Evolutionary conservation across 768 basidiomycete genomes (phyloP).

Genomic region (Flagelloscypha sp.): DNA sequence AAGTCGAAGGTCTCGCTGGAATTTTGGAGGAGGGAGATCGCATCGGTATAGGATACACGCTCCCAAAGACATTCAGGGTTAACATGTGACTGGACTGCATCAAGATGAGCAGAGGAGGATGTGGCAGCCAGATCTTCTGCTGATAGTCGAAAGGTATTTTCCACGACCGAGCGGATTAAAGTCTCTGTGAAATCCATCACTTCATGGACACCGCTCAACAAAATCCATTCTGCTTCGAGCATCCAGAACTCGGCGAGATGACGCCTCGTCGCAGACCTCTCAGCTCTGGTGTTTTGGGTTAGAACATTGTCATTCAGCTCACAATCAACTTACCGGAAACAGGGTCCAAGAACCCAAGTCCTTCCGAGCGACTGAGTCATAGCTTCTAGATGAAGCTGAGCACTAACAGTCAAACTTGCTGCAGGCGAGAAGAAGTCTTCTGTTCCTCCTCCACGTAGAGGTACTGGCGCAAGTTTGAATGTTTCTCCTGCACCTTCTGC

Average conservation of each 20-base stretch:
- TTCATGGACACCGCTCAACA: slow-evolving; percentile 35
- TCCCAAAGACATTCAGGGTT: slow-evolving; percentile 41
- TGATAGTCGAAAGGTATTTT: too few species aligned
- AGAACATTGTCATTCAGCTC: too few species aligned
- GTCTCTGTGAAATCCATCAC: too few species aligned
- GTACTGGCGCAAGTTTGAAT: slow-evolving; percentile 55
- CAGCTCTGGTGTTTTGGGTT: too few species aligned
- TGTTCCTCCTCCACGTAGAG: slow-evolving; percentile 7
- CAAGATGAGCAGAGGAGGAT: too few species aligned
- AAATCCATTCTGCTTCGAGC: slow-evolving; percentile 93
- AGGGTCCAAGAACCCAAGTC: slow-evolving; percentile 87
- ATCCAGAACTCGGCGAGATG: slow-evolving; percentile 99
- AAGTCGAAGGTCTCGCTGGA: slow-evolving; percentile 36
- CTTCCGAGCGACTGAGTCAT: slow-evolving; percentile 69
- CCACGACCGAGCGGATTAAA: too few species aligned
- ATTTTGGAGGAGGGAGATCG: slow-evolving; percentile 48
- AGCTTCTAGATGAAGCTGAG: slow-evolving; percentile 92
- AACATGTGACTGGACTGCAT: too few species aligned
- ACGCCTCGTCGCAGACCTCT: slow-evolving; percentile 78
- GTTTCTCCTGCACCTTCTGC: slow-evolving; percentile 96
- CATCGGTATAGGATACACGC: slow-evolving; percentile 73
- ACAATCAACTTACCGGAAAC: too few species aligned
- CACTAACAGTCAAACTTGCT: slow-evolving; percentile 88
- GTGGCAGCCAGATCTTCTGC: too few species aligned
- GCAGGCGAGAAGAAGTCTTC: slow-evolving; percentile 67